Evolutionary conservation across 352 stramenopile genomes (phyloP).

Genomic region (Globisporangium nagaii): DNA sequence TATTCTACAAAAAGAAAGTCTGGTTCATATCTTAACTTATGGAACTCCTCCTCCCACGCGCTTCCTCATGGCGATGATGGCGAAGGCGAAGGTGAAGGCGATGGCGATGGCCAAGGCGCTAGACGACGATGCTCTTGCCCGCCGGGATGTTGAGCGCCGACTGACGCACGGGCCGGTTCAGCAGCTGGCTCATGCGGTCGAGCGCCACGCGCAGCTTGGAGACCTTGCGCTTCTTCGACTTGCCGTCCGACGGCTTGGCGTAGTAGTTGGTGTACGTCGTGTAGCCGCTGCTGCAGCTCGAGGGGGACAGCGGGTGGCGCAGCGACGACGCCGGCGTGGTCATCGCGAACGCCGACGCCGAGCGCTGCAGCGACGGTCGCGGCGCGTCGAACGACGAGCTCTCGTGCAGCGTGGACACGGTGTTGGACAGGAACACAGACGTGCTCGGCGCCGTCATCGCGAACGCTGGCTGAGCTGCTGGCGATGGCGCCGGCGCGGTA

Average conservation of each 20-base stretch:
- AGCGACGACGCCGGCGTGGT: not conserved
- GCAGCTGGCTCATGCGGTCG: constrained; percentile 63
- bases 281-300: constrained; percentile 19
- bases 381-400: not conserved
- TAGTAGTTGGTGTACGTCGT: constrained; percentile 26
- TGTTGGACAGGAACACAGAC: not conserved
- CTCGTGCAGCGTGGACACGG: not conserved
- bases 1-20: too few relatives aligned
- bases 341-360: constrained; percentile 9
- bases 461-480: not conserved
- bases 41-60: too few relatives aligned
- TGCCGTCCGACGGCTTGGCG: constrained; percentile 9
- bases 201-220: constrained; percentile 60
- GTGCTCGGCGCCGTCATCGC: not conserved
- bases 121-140: constrained; percentile 72
- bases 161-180: constrained; percentile 71
- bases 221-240: constrained; percentile 59
- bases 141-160: constrained; percentile 53
- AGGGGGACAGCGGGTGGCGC: constrained; percentile 9
- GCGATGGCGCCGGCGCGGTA: not conserved
- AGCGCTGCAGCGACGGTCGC: constrained; percentile 2
- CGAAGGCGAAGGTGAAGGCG: too few relatives aligned
- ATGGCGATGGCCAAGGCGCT: not conserved
- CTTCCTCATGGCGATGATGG: not conserved
- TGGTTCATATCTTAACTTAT: too few relatives aligned